A percentile compares a stretch with the other conserved stretches of the same genome.
These are phyloP conservation scores for Irpex rosettiformis DNA, from an alignment of 1,284 basidiomycete genomes.

Conservation along the genomic window DNA sequence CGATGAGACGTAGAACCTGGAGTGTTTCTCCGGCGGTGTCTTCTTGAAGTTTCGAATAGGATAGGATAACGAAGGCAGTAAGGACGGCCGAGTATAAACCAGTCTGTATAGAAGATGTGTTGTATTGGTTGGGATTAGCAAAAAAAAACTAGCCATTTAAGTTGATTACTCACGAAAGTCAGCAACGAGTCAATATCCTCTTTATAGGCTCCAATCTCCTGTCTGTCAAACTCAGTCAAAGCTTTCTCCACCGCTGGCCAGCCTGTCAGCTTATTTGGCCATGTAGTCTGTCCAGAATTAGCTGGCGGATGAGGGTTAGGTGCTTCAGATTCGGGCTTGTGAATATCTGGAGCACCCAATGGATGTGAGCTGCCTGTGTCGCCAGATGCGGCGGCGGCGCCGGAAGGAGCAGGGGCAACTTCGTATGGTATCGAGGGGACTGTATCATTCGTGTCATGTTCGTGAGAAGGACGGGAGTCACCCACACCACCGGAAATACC, in stretches of 20 bases:
- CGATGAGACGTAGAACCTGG: neutral
- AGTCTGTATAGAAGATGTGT: neutral
- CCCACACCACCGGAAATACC: too few species aligned
- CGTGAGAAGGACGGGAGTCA: too few species aligned
- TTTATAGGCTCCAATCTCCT: neutral
- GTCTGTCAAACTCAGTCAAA: neutral
- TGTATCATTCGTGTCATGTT: too few species aligned
- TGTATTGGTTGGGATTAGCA: too few species aligned
- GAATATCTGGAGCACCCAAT: neutral
- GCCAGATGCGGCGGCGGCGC: too few species aligned
- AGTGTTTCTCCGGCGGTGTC: neutral
- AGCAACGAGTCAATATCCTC: neutral
- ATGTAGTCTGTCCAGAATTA: neutral
- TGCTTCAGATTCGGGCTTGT: neutral
- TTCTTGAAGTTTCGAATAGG: neutral
- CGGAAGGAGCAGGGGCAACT: neutral
- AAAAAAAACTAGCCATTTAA: too few species aligned
- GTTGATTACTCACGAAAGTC: neutral
- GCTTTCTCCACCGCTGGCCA: neutral
- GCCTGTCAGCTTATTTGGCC: neutral
- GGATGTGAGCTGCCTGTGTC: neutral
- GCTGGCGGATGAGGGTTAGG: neutral
- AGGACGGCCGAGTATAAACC: conserved; percentile 1
- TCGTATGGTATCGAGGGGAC: neutral
- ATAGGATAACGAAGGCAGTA: neutral